Base-by-base conservation (phyloP, 208 protist species). In the Sergeia podlipaevii region DNA sequence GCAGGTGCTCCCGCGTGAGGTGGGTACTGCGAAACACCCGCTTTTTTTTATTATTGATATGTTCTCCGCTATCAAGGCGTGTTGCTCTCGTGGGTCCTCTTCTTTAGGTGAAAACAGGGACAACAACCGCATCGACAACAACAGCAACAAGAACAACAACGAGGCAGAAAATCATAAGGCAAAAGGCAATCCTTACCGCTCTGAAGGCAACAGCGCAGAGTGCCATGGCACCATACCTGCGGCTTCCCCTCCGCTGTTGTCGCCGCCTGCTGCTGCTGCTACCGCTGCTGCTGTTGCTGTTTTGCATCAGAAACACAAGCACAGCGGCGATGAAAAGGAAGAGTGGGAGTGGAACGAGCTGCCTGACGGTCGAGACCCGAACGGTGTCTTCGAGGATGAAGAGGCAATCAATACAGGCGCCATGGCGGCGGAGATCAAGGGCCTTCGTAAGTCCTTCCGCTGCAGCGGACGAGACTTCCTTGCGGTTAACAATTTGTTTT, bases 11-110 rank as follows among this genome's bases (percentile, higher is more conserved):
- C 86, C 82, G 17, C 64, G 68, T 52, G 67, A 80, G 24, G 80
- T 67, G 71, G 85, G 85, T n/a, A 70, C 72, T 17, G 50, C 43
- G 6, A 72, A 69, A 51, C 45, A 81, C 57, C 77, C 76, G 28
- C 52, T 84, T 23, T 90, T 93, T 66, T 86, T 80, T 37, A 62
- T 85, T 34, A 42, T 80, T 17, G 71, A 80, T 41, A 67, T 72
- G 2, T 53, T 69, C 1, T 30, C n/a, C 6, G n/a, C n/a, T n/a
- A n/a, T n/a, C n/a, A n/a, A n/a, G n/a, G 8, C 18, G 8, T 7
- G 29, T n/a, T 34, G 39, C 7, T 53, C 15, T 17, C 18, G 39
- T 20, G 6, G 39, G 8, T 45, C 8, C 39, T 45, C 18, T 20
- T 15, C 33, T 15, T 45, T 20, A 6, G 17, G 39, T 20, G 17